Percentiles rank a stretch among this genome's conserved stretches.
These are phyloP conservation scores for Aphanomyces cochlioides DNA, from an alignment of 352 stramenopile genomes.

Conservation along the genomic window DNA sequence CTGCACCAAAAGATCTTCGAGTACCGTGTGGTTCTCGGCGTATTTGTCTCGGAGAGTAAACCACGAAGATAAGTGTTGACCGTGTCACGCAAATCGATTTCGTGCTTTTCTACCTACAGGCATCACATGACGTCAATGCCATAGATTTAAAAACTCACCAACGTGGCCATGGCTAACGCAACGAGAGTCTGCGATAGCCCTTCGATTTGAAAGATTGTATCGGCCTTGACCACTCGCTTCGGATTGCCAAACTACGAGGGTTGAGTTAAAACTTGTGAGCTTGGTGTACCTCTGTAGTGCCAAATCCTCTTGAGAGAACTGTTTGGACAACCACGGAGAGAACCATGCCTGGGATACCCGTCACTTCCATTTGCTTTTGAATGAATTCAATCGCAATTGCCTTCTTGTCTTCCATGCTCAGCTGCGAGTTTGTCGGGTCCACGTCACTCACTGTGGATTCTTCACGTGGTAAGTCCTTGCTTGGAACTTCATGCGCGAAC, in stretches of 20 bases:
- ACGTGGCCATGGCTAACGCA: constrained; percentile 33
- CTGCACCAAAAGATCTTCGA: constrained; percentile 53
- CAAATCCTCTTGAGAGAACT: constrained; percentile 11
- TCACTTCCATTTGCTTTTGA: background rate
- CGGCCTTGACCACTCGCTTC: constrained; percentile 36
- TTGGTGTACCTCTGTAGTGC: constrained; percentile 16
- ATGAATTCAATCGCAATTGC: constrained; percentile 23
- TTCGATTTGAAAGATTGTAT: constrained; percentile 61
- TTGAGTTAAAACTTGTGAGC: background rate
- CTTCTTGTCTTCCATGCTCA: constrained; percentile 10
- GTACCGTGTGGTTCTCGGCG: constrained; percentile 45
- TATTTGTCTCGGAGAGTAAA: constrained; percentile 59
- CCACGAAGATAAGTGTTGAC: constrained; percentile 52
- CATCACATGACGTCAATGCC: background rate
- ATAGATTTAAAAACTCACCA: constrained; percentile 30
- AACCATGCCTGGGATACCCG: background rate
- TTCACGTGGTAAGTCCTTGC: too few species aligned
- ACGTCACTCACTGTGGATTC: too few species aligned
- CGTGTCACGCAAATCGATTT: constrained; percentile 46
- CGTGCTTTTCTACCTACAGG: constrained; percentile 45
- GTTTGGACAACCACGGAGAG: constrained; percentile 16
- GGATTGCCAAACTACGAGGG: constrained; percentile 16
- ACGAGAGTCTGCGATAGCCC: constrained; percentile 65
- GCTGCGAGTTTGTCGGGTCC: too few species aligned
- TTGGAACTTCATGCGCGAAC: too few species aligned